Base-by-base conservation (phyloP, 176 grass and related monocot species). In the Oryza punctata region DNA sequence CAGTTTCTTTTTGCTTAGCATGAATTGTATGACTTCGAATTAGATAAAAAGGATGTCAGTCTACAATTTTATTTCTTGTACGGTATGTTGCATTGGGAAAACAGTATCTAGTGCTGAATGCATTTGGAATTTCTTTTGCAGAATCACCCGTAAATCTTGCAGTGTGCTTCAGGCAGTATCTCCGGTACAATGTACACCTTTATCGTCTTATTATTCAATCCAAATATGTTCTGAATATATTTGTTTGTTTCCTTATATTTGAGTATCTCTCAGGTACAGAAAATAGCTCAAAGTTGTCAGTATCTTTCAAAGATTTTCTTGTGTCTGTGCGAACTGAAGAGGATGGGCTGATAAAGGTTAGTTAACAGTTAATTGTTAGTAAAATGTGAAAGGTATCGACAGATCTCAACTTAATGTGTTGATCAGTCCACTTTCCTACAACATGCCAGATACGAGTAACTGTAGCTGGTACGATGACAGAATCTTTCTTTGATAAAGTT, bases 321-420 rank as follows among this genome's bases (percentile, higher is more conserved):
- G 75, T 92, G 49, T 75, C 79, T 59, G 15, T 72, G 44, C 82
- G 7, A 40, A 23, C 38, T n/a, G n/a, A 66, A 70, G 75, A 78
- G 40, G 82, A 94, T 75, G 52, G 77, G 63, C 67, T 74, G 75
- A 81, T 88, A 83, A 90, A 94, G 90, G 90, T 94, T 85, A 67
- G 66, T 79, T 84, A 28, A 18, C 30, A 67, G 70, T 81, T 84
- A 63, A 4, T 5, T 75, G 7, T 78, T 45, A 40, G 63, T 47
- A 65, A 32, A 33, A 33, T 72, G 35, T 54, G 0, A n/a, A 83
- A 45, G 26, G 14, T 13, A 4, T 81, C 40, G 57, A 65, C 26
- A 1, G 65, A 78, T 78, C 1, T 63, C 15, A 78, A 82, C 5
- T 77, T 65, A 52, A 76, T 79, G 67, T 90, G 37, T 80, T 3